Base-by-base conservation (phyloP, 2,329 filamentous ascomycete species). In the Pseudogymnoascus verrucosus region DNA sequence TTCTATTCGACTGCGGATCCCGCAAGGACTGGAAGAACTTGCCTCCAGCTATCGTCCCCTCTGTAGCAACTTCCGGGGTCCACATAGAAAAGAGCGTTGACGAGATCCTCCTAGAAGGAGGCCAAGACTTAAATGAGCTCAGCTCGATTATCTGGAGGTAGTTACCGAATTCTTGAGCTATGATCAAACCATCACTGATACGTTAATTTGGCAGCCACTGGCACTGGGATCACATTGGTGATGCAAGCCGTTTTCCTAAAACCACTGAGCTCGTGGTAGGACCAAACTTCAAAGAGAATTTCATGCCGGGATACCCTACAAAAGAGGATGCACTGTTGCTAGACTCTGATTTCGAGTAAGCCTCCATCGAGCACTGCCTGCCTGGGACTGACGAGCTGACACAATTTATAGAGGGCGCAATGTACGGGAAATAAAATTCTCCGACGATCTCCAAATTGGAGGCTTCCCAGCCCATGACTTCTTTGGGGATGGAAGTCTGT, bases 401-500 rank as follows among this genome's bases (percentile, higher is more conserved):
- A 26, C 44, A 51, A 51, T 44, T 37, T 34, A 1, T 36, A 64
- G 66, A 39, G 71, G 71, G 39, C 71, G 68, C 19, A 66, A 69
- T 11, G 60, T 74, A 10, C 57, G 54, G 12, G 68, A 68, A 31
- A 62, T 68, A 19, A 3, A 19, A 14, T 69, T 68, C 60, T 28
- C 69, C 6, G 65, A 64, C 0, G 59, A 64, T 21, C 67, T 78
- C 3, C 72, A 74, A 65, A 76, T 81, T 16, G 79, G 78, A 1
- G 68, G 74, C 5, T 81, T 80, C 68, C 68, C 74, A 34, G 80
- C 80, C 1, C 71, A 74, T 26, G 83, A 86, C 68, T 84, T 78
- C 68, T 85, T 84, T 63, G 78, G 78, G 2, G 83, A 86, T 68
- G 82, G 82, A 0, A 78, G 74, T 21, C 82, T 86, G 66, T 84